These are phyloP conservation scores for Alternaria gaisen DNA, from an alignment of 2,329 filamentous ascomycete genomes.

Conservation along the genomic window DNA sequence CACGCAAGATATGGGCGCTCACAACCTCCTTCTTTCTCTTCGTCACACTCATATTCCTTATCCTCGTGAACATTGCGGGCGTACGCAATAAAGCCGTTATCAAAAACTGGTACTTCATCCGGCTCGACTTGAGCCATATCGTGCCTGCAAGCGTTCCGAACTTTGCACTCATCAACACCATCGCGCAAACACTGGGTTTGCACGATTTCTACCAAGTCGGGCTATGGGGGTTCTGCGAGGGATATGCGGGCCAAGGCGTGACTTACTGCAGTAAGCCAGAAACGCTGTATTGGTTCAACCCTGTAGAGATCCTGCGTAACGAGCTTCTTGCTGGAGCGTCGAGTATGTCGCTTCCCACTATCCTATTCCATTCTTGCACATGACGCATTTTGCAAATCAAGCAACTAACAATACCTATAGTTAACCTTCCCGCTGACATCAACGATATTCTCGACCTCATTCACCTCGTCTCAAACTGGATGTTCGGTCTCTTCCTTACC, in stretches of 20 bases:
- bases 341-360: slow-evolving; percentile 58
- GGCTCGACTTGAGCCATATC: slow-evolving; percentile 82
- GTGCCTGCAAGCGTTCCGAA: slow-evolving; percentile 77
- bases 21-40: slow-evolving; percentile 75
- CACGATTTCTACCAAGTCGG: slow-evolving; percentile 96
- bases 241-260: slow-evolving; percentile 77
- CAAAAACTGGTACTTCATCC: slow-evolving; percentile 81
- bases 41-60: slow-evolving; percentile 77
- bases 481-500: slow-evolving; percentile 88
- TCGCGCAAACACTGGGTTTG: slow-evolving; percentile 83
- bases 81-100: slow-evolving; percentile 69
- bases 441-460: slow-evolving; percentile 78
- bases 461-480: slow-evolving; percentile 77
- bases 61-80: slow-evolving; percentile 83
- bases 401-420: slow-evolving; percentile 47
- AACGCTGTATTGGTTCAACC: slow-evolving; percentile 89
- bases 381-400: background rate
- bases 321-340: slow-evolving; percentile 84
- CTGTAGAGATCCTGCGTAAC: slow-evolving; percentile 79
- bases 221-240: slow-evolving; percentile 91
- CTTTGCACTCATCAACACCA: slow-evolving; percentile 80
- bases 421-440: slow-evolving; percentile 80
- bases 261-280: slow-evolving; percentile 77
- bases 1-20: slow-evolving; percentile 68
- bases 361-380: background rate